These are phyloP conservation scores for Suillus decipiens DNA, from an alignment of 768 basidiomycete genomes.

Conservation along the genomic window DNA sequence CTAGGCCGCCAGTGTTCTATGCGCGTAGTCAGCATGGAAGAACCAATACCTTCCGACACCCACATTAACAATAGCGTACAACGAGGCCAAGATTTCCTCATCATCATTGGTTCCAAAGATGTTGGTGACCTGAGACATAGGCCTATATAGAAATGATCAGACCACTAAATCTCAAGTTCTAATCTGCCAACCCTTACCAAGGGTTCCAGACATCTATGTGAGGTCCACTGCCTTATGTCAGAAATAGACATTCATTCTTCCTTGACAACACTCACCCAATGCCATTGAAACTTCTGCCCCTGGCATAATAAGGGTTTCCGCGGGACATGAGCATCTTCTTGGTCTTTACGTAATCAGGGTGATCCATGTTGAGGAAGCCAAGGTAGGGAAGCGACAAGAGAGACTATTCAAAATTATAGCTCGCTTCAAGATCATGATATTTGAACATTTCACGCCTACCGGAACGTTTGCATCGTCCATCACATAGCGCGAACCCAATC, in stretches of 20 bases:
- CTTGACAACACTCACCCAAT: constrained; percentile 53
- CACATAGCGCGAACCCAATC: constrained; percentile 69
- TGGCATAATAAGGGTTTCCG: constrained; percentile 70
- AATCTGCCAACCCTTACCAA: constrained; percentile 42
- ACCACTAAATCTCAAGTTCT: neutral
- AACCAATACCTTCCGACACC: constrained; percentile 24
- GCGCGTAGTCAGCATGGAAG: constrained; percentile 7
- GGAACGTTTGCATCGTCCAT: constrained; percentile 90
- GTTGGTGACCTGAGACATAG: constrained; percentile 77
- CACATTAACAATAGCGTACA: constrained; percentile 72
- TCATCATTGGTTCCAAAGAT: constrained; percentile 78
- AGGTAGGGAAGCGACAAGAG: constrained; percentile 79
- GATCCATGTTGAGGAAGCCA: constrained; percentile 63
- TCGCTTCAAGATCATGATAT: neutral
- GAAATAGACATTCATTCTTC: neutral
- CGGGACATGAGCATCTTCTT: constrained; percentile 60
- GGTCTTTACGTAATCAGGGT: constrained; percentile 66
- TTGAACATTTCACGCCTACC: constrained; percentile 38
- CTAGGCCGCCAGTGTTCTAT: constrained; percentile 72
- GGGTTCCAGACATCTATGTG: constrained; percentile 74
- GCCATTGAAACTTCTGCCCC: constrained; percentile 64
- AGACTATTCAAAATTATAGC: constrained; percentile 44
- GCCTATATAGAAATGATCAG: constrained; percentile 41
- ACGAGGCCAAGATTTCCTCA: constrained; percentile 57
- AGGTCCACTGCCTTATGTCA: constrained; percentile 54